phyloP scores from a whole-genome alignment of 1,284 basidiomycete species.

The Omphalotus olearius region DNA sequence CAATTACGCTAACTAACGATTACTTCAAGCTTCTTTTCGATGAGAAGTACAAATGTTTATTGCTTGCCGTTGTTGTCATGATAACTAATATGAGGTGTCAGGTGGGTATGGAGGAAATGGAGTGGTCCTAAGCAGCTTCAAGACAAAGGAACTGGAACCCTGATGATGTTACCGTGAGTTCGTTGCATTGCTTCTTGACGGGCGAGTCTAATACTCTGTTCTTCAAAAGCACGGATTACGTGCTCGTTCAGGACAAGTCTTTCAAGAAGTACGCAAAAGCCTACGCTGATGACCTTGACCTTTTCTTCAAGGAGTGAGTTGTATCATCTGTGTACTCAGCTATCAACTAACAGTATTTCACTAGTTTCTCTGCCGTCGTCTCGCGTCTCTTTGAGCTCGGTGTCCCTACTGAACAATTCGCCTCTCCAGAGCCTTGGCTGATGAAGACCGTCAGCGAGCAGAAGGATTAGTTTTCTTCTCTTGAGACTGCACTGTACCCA shows the following conservation, averaged over 20 bases:
- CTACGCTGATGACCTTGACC: conserved; percentile 79
- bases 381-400: conserved; percentile 84
- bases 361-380: conserved; percentile 80
- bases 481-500: conserved; percentile 27
- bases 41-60: conserved; percentile 71
- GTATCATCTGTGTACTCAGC: conserved; percentile 1
- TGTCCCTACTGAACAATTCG: conserved; percentile 77
- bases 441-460: conserved; percentile 66
- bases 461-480: conserved; percentile 14
- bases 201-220: not conserved
- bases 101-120: conserved; percentile 86
- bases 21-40: conserved; percentile 87
- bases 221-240: conserved; percentile 69
- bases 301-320: conserved; percentile 88
- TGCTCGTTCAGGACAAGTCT: conserved; percentile 79
- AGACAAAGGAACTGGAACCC: conserved; percentile 82
- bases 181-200: not conserved
- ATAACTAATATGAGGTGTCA: conserved; percentile 18
- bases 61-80: conserved; percentile 1
- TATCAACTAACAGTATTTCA: not conserved
- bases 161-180: conserved; percentile 95
- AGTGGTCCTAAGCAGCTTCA: conserved; percentile 90
- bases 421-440: conserved; percentile 64
- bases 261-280: conserved; percentile 84
- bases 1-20: conserved; percentile 85